Evolutionary conservation across 2,329 filamentous ascomycete species (phyloP), one percentile per base, ranked within the genome.

Genomic region (Beauveria brongniartii): DNA sequence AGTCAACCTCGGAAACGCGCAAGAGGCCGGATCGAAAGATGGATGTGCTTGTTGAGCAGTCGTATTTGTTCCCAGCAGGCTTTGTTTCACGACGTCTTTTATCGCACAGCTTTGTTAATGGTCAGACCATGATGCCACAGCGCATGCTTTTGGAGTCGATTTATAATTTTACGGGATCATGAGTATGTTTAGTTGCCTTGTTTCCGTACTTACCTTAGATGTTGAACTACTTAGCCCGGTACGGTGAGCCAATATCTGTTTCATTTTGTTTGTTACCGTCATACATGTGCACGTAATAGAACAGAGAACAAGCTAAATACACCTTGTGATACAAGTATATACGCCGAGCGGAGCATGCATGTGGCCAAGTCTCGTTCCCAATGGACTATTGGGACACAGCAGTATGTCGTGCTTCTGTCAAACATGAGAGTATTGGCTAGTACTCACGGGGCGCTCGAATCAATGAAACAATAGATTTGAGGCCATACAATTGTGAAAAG

Each of bases 1-100:
- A 67, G 92, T 97, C 64, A 96, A 94, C 74, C 78, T 97, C 68
- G 88, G 86, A 55, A 89, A 88, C 56, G 83, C 87, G 53, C 82
- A 85, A 68, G 86, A 91, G 64, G 83, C 83, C 66, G 86, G 85
- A n/a, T 84, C 89, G 54, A 96, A 96, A 79, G 92, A 96, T 70
- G 88, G 90, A 50, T 97, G 93, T 75, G 92, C 92, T 70, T 97
- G 93, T 77, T 97, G 59, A 72, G 65, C 5, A 48, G 50, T 55
- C 34, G 30, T 37, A 55, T 48, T 44, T 58, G 34, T 52, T 40
- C 28, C 7, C 43, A 60, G 58, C 58, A 47, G 40, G 58, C 58
- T 48, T 57, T 56, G 50, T 60, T 56, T 61, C 37, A 54, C 20
- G 20, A 40, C 43, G 52, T 61, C 53, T 41, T 61, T 56, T 61